Evolutionary conservation across 2,329 filamentous ascomycete genomes (phyloP), one percentile per base, ranked within the genome.

Genomic region (Eutypa lata): DNA sequence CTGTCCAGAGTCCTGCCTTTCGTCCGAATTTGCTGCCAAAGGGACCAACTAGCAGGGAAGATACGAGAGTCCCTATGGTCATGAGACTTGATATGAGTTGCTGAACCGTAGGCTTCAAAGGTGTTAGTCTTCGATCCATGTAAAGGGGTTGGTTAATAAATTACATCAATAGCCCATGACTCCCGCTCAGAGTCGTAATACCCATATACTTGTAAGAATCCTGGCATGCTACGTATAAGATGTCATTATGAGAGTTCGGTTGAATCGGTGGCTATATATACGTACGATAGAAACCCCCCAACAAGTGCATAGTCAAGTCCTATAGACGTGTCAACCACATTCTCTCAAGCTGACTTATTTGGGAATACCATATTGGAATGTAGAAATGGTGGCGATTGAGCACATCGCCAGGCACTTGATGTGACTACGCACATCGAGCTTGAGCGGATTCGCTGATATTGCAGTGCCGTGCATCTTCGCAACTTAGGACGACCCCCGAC

Each of bases 1-100:
- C 66, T 1, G 58, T 21, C 66, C 65, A 68, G 2, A 70, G 54
- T 1, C 63, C 65, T 0, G 59, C 49, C 28, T 60, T 58, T 24
- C 66, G 60, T 7, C 66, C 66, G 28, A 67, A 60, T 31, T 50
- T 55, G 7, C 60, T 58, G 45, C 65, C 64, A 54, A 66, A 66
- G 0, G 66, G 66, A 2, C 67, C 67, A 16, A 68, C 60, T 1
- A 65, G 55, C 3, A 71, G 57, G 2, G 67, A 69, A 7, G 65
- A 65, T 1, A 66, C 50, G 38, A 70, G 64, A 22, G 67, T 68
- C 16, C 68, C 68, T 21, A 68, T 65, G 2, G 67, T 68, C 67
- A 71, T 69, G 16, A 70, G 57, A 28, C 65, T 67, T 7, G 66
- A 65, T 52, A 71, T 69, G 21, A 70, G 64, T 48, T 70, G 68